Conservation (phyloP, 345 rosid species). For the Camelina neglecta region DNA sequence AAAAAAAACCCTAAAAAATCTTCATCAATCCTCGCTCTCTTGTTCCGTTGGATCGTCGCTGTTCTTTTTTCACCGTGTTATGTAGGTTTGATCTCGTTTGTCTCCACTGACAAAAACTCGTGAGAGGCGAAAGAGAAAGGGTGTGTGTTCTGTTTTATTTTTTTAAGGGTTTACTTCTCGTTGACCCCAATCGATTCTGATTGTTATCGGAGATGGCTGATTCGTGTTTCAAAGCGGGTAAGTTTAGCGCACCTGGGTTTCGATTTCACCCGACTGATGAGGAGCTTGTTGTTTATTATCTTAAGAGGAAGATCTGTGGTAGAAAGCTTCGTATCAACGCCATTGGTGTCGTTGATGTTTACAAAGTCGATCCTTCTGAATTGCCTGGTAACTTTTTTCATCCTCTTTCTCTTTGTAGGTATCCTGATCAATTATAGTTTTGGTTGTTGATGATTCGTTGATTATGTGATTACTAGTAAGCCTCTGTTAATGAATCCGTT, state of each 20-base stretch:
- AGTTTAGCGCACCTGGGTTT: slow-evolving; percentile 87
- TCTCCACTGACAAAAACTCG: slow-evolving; percentile 9
- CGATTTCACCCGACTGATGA: slow-evolving; percentile 96
- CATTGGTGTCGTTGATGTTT: slow-evolving; percentile 81
- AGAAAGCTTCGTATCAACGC: slow-evolving; percentile 58
- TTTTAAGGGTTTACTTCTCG: slow-evolving; percentile 6
- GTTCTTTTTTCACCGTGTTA: neutral
- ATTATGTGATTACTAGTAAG: neutral
- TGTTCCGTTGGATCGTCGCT: neutral
- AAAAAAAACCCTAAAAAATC: slow-evolving; percentile 13
- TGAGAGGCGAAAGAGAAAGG: slow-evolving; percentile 4
- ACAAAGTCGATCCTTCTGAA: slow-evolving; percentile 90
- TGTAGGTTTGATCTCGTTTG: slow-evolving; percentile 25
- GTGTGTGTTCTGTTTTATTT: neutral
- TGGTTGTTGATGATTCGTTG: neutral
- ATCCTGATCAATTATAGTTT: neutral
- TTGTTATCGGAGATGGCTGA: slow-evolving; percentile 24
- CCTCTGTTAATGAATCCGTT: too few relatives aligned
- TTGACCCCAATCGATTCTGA: slow-evolving; percentile 23
- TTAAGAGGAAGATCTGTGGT: slow-evolving; percentile 84
- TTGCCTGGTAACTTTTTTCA: slow-evolving; percentile 63
- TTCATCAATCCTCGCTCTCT: neutral
- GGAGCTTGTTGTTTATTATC: slow-evolving; percentile 76
- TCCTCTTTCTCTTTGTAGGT: too few relatives aligned
- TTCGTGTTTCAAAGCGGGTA: slow-evolving; percentile 46